Conservation (phyloP, 345 rosid species). For the Syzygium aqueum region DNA sequence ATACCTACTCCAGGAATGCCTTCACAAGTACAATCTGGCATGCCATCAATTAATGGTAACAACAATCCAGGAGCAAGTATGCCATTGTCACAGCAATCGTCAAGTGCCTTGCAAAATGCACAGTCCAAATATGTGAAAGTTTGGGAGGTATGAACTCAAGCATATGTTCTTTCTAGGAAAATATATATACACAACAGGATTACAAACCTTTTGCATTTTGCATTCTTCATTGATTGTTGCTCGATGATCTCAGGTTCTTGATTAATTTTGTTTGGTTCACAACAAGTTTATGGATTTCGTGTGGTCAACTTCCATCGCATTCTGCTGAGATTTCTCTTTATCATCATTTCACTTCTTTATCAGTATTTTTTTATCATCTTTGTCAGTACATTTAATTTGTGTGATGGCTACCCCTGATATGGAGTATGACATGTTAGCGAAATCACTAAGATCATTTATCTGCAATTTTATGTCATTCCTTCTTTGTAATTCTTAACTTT, state of each 20-base stretch:
- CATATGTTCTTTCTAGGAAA: neutral
- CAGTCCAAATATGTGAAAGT: conserved; percentile 87
- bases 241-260: neutral
- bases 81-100: conserved; percentile 67
- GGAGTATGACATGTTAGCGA: neutral
- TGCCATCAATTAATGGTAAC: conserved; percentile 55
- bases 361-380: neutral
- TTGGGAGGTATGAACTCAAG: conserved; percentile 72
- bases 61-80: conserved; percentile 56
- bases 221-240: neutral
- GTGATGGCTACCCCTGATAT: neutral
- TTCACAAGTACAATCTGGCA: conserved; percentile 49
- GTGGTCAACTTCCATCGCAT: neutral
- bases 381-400: neutral
- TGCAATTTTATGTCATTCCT: neutral
- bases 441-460: neutral
- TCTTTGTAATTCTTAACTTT: neutral
- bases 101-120: conserved; percentile 56
- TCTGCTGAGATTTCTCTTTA: neutral
- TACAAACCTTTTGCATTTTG: neutral
- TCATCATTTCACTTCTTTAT: neutral
- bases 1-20: conserved; percentile 88
- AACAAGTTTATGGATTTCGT: neutral
- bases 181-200: neutral
- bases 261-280: neutral